Conservation (phyloP, 768 basidiomycete genomes). For the Favolaschia claudopus region DNA sequence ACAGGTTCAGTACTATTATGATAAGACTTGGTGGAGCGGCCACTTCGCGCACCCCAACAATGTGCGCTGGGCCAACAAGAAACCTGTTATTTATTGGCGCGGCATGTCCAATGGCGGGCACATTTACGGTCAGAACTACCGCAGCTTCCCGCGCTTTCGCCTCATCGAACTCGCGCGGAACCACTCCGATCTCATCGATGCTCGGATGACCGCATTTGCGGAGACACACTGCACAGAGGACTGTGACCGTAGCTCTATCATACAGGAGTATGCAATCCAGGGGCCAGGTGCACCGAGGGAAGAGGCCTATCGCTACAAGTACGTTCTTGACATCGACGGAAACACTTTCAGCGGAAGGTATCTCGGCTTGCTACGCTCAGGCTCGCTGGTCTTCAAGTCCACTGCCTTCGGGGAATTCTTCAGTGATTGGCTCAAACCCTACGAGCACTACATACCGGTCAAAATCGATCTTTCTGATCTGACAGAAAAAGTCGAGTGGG, state of each 20-base stretch:
- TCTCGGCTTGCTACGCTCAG: background rate
- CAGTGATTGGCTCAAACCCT: slow-evolving; percentile 10
- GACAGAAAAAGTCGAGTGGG: slow-evolving; percentile 5
- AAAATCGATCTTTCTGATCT: slow-evolving; percentile 12
- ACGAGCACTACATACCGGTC: slow-evolving; percentile 15
- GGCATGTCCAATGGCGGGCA: background rate
- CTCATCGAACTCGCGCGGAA: background rate
- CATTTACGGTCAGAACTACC: slow-evolving; percentile 5
- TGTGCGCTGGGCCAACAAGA: background rate
- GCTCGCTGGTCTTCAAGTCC: slow-evolving; percentile 7
- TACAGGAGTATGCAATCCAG: background rate
- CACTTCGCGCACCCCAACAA: background rate
- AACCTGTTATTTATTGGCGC: background rate
- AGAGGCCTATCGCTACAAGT: slow-evolving; percentile 4
- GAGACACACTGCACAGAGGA: background rate
- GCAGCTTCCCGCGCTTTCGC: background rate
- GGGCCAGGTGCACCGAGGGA: background rate
- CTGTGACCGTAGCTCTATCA: background rate
- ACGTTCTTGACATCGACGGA: background rate
- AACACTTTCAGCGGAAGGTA: background rate
- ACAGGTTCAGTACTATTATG: background rate
- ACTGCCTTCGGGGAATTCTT: slow-evolving; percentile 15
- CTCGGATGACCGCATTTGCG: background rate
- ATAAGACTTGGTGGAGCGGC: background rate
- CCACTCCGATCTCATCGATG: background rate